These are phyloP conservation scores for Celoporthe dispersa DNA, from an alignment of 2,329 filamentous ascomycete species.

Conservation along the genomic window DNA sequence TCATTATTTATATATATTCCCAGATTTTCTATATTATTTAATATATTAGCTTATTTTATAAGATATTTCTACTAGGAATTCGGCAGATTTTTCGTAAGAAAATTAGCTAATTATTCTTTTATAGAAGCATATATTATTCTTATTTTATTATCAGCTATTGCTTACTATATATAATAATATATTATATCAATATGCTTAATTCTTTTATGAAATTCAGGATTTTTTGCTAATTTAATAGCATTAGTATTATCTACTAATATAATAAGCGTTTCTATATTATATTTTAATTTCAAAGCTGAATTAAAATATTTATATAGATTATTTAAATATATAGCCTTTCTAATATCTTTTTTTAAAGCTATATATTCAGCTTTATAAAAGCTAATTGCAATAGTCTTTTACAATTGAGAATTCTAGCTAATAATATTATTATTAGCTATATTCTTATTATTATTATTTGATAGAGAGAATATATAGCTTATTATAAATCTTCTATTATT, in stretches of 20 bases:
- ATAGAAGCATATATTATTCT: constrained; percentile 1
- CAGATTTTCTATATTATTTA: neutral
- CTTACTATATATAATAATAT: neutral
- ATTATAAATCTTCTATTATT: too few species aligned
- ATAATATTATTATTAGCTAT: constrained; percentile 8
- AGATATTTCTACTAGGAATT: neutral
- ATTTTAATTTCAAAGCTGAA: neutral
- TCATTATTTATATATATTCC: neutral
- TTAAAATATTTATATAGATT: neutral
- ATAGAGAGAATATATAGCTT: neutral
- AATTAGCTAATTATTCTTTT: neutral
- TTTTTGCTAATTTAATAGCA: constrained; percentile 11
- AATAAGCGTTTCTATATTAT: neutral
- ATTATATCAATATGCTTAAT: neutral
- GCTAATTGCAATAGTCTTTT: too few species aligned
- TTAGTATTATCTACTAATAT: constrained; percentile 6
- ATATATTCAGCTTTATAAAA: constrained; percentile 6
- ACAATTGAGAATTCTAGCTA: constrained; percentile 11
- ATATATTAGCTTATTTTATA: constrained; percentile 5
- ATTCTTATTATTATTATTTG: neutral
- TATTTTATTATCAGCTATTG: constrained; percentile 1
- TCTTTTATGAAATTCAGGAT: constrained; percentile 12
- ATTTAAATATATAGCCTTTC: constrained; percentile 4
- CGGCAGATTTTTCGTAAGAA: neutral
- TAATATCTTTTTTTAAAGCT: neutral